Conservation (phyloP, 768 basidiomycete genomes). For the Auriculariales sp. region DNA sequence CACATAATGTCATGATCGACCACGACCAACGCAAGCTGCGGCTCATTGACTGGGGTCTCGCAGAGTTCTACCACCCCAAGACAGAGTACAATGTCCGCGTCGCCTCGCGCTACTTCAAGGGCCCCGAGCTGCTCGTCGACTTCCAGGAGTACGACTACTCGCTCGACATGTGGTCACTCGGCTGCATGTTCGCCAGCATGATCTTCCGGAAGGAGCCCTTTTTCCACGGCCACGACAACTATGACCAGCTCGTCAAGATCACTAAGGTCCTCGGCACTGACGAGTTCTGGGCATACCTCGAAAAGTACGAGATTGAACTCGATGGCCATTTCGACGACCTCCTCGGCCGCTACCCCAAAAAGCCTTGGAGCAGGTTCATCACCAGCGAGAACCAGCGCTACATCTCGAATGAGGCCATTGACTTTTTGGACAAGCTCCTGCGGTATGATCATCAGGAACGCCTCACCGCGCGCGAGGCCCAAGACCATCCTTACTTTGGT, state of each 20-base stretch:
- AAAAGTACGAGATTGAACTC: conserved; percentile 90
- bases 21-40: conserved; percentile 94
- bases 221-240: conserved; percentile 98
- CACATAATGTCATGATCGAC: conserved; percentile 99
- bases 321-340: conserved; percentile 95
- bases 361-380: conserved; percentile 91
- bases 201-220: conserved; percentile 99
- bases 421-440: conserved; percentile 87
- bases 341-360: conserved; percentile 82
- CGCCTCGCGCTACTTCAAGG: conserved; percentile 95
- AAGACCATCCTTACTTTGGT: conserved; percentile 90
- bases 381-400: conserved; percentile 92
- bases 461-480: conserved; percentile 86
- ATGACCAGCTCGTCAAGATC: conserved; percentile 96
- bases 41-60: conserved; percentile 96
- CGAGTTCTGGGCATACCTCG: conserved; percentile 81
- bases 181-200: conserved; percentile 99
- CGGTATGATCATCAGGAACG: conserved; percentile 97
- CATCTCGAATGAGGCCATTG: conserved; percentile 93
- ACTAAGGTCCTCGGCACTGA: conserved; percentile 96
- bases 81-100: conserved; percentile 98
- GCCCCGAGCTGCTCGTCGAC: conserved; percentile 89
- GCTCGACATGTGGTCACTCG: conserved; percentile 97
- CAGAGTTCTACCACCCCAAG: conserved; percentile 96
- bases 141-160: conserved; percentile 98